Conservation (phyloP, 1,284 basidiomycete species). For the Phenoliferia sp. region DNA sequence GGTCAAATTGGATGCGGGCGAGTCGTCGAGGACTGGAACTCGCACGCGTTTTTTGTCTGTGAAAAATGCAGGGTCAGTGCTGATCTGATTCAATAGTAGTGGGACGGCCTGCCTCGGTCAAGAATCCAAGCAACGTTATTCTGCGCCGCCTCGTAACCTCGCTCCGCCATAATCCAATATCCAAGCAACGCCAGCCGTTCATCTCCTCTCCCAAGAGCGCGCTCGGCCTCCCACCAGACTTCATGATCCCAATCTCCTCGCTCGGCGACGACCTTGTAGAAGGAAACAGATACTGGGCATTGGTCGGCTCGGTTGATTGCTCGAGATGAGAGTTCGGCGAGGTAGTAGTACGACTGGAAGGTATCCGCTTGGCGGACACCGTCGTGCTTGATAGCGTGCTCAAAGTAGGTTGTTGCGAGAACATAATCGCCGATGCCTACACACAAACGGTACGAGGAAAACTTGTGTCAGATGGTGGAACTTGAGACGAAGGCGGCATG, state of each 20-base stretch:
- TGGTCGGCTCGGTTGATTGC: slow-evolving; percentile 46
- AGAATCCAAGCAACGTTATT: slow-evolving; percentile 92
- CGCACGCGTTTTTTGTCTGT: slow-evolving; percentile 69
- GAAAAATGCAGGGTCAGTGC: neutral
- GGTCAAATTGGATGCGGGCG: slow-evolving; percentile 52
- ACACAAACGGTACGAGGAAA: neutral
- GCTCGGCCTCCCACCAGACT: slow-evolving; percentile 74
- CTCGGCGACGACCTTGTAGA: slow-evolving; percentile 83
- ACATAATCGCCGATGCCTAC: slow-evolving; percentile 59
- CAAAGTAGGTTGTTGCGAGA: slow-evolving; percentile 66
- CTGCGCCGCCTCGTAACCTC: slow-evolving; percentile 87
- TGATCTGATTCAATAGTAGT: neutral
- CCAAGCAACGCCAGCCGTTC: slow-evolving; percentile 67
- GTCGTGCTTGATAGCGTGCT: slow-evolving; percentile 73
- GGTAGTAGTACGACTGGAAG: slow-evolving; percentile 87
- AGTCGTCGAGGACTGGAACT: slow-evolving; percentile 24
- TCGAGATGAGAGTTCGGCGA: slow-evolving; percentile 67
- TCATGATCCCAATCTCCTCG: slow-evolving; percentile 78
- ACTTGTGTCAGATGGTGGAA: slow-evolving; percentile 23
- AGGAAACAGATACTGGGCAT: slow-evolving; percentile 79
- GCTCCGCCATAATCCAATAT: slow-evolving; percentile 91
- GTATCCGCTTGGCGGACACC: slow-evolving; percentile 51
- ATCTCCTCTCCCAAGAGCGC: slow-evolving; percentile 67
- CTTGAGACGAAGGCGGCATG: neutral
- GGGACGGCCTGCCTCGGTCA: slow-evolving; percentile 62